Evolutionary conservation across 345 rosid genomes (phyloP), one percentile per base, ranked within the genome.

Genomic region (Linum trigynum): DNA sequence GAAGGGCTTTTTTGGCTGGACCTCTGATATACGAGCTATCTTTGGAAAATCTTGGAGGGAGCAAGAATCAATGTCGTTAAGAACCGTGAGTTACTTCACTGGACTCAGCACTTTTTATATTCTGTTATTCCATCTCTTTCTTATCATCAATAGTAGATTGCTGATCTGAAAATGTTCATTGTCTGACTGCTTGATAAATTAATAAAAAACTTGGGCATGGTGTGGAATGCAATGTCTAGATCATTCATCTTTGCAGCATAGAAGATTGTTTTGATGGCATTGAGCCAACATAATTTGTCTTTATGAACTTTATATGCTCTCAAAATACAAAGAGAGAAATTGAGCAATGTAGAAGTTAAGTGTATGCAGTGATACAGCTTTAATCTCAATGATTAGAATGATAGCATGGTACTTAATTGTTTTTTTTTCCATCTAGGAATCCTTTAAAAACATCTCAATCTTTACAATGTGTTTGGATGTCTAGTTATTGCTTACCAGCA

Each of bases 1-100:
- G 99, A 90, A 84, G 74, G 92, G 92, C 38, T 68, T 94, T 60
- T 79, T 86, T 63, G 89, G 84, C 65, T 82, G 90, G 82, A 69
- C 87, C 57, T 81, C 82, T 69, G 89, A 84, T 73, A 48, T 83
- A 61, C 81, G 86, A 14, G 71, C 86, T 57, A 74, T 94, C 64
- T 72, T 94, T 74, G 83, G 86, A 32, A 84, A 85, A 79, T 80
- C 96, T 61, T 72, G 82, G 86, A 83, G 82, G 39, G 82, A 84
- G 75, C 81, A 83, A 76, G 89, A 83, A 74, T 76, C 86, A 23
- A 69, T 76, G 17, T 82, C 87, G 4, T 39, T 82, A 61, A 79
- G 87, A 79, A 82, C 62, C 80, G 99, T 94, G 72, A 79, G 66
- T 39, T 59, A 11, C 38, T 66, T 11, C 51, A 45, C 51, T 45